Evolutionary conservation across 805 yeast species (phyloP).

Genomic region (Ogataea chonburiensis): DNA sequence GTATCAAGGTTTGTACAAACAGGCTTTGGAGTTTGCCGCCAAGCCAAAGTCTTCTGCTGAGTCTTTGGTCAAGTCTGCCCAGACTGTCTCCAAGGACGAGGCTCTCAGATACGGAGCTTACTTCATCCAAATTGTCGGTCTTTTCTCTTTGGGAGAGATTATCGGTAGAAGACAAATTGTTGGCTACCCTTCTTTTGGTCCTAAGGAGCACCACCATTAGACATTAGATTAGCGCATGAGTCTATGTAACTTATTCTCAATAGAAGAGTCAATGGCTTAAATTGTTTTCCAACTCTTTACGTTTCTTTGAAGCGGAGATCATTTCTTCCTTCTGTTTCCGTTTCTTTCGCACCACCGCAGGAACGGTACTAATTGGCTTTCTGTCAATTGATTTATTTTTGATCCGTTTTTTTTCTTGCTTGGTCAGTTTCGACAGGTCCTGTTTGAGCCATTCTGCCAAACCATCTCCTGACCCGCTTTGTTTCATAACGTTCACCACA

Average conservation of each 20-base stretch:
- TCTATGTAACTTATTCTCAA: slow-evolving; percentile 10
- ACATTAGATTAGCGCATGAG: slow-evolving; percentile 13
- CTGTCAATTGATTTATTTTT: slow-evolving; percentile 62
- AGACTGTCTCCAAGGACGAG: slow-evolving; percentile 47
- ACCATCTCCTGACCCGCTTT: slow-evolving; percentile 68
- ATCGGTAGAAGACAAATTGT: slow-evolving; percentile 92
- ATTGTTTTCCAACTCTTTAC: slow-evolving; percentile 36
- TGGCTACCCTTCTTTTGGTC: slow-evolving; percentile 75
- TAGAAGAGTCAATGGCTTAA: slow-evolving; percentile 6
- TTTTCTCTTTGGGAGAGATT: slow-evolving; percentile 93
- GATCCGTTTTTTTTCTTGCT: slow-evolving; percentile 59
- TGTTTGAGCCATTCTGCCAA: slow-evolving; percentile 78
- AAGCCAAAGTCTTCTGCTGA: slow-evolving; percentile 62
- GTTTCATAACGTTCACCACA: slow-evolving; percentile 91
- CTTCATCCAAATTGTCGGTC: slow-evolving; percentile 82
- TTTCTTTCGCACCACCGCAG: slow-evolving; percentile 62
- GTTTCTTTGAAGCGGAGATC: slow-evolving; percentile 71
- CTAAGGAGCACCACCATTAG: slow-evolving; percentile 39
- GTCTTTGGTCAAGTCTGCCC: slow-evolving; percentile 44
- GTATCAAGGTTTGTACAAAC: slow-evolving; percentile 54
- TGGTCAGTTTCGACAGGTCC: slow-evolving; percentile 60
- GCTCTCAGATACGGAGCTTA: slow-evolving; percentile 67
- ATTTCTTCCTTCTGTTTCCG: slow-evolving; percentile 62
- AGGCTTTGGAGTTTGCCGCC: slow-evolving; percentile 42
- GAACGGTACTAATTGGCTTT: slow-evolving; percentile 81